phyloP scores from a whole-genome alignment of 2,329 filamentous ascomycete species.

The Fusarium sp. region DNA sequence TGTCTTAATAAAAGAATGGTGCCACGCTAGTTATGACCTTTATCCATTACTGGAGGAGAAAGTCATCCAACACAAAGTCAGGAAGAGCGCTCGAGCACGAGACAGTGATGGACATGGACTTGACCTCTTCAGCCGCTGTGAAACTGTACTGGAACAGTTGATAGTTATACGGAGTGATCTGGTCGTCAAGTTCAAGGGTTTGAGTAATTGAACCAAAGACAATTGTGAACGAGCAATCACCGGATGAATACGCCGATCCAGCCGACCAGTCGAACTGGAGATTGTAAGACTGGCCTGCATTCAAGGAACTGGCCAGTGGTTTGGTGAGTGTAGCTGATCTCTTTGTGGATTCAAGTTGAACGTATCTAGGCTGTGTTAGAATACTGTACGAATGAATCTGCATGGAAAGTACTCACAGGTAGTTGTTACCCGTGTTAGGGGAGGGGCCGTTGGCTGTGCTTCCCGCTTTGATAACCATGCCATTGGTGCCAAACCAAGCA shows the following conservation, averaged over 20 bases:
- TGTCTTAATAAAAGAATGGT: not conserved
- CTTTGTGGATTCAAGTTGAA: not conserved
- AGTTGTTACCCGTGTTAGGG: not conserved
- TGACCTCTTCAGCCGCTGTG: not conserved
- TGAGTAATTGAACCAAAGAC: not conserved
- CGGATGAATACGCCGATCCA: not conserved
- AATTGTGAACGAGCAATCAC: not conserved
- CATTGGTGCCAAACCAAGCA: slow-evolving; percentile 13
- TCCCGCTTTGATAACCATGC: not conserved
- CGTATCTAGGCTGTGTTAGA: not conserved
- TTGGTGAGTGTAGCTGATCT: not conserved
- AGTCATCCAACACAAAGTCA: slow-evolving; percentile 1
- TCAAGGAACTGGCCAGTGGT: not conserved
- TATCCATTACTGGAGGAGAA: not conserved
- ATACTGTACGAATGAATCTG: rapidly evolving
- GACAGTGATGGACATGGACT: not conserved
- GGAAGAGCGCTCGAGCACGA: not conserved
- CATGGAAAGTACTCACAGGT: not conserved
- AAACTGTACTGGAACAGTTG: not conserved
- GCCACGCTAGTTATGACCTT: not conserved
- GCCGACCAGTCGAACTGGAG: not conserved
- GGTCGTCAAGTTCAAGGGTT: rapidly evolving
- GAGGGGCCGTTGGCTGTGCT: not conserved
- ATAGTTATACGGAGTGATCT: not conserved
- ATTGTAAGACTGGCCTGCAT: not conserved